Percentiles rank a stretch among this genome's conserved stretches.
phyloP scores from a whole-genome alignment of 2,329 filamentous ascomycete species.

The Colletotrichum lentis region DNA sequence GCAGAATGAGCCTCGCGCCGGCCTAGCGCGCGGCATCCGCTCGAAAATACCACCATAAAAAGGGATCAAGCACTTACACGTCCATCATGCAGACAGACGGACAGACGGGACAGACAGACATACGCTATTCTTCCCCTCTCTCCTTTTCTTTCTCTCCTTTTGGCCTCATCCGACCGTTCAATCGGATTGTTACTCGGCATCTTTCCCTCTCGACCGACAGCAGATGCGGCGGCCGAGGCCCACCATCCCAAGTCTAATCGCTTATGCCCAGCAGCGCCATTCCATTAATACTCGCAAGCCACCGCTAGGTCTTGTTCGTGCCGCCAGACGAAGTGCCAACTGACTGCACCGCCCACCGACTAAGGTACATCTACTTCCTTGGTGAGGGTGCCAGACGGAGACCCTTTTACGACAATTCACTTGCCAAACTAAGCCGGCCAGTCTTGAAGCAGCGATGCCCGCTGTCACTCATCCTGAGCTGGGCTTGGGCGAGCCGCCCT shows the following conservation, averaged over 20 bases:
- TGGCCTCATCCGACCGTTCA: neutral
- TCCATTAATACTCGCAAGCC: slow-evolving; percentile 39
- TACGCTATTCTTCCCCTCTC: neutral
- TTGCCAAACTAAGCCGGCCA: slow-evolving; percentile 45
- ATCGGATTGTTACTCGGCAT: slow-evolving; percentile 25
- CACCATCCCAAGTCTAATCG: slow-evolving; percentile 36
- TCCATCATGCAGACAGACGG: slow-evolving; percentile 21
- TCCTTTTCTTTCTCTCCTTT: slow-evolving; percentile 2
- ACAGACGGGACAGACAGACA: slow-evolving; percentile 7
- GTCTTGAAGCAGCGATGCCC: slow-evolving; percentile 50
- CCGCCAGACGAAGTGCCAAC: slow-evolving; percentile 36
- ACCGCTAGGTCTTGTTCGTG: slow-evolving; percentile 33
- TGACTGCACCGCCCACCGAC: slow-evolving; percentile 27
- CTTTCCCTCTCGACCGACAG: slow-evolving; percentile 29
- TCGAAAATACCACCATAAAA: slow-evolving; percentile 30
- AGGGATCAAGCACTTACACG: slow-evolving; percentile 27
- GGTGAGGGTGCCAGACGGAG: slow-evolving; percentile 5
- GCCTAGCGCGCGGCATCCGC: slow-evolving; percentile 36
- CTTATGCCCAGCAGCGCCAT: slow-evolving; percentile 38
- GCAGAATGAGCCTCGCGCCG: slow-evolving; percentile 26
- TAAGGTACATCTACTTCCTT: slow-evolving; percentile 35
- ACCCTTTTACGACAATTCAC: slow-evolving; percentile 41
- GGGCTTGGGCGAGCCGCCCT: slow-evolving; percentile 42
- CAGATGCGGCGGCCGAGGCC: slow-evolving; percentile 34
- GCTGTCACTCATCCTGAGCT: slow-evolving; percentile 45